These are phyloP conservation scores for Fusarium sacchari DNA, from an alignment of 2,329 filamentous ascomycete species.

Conservation along the genomic window DNA sequence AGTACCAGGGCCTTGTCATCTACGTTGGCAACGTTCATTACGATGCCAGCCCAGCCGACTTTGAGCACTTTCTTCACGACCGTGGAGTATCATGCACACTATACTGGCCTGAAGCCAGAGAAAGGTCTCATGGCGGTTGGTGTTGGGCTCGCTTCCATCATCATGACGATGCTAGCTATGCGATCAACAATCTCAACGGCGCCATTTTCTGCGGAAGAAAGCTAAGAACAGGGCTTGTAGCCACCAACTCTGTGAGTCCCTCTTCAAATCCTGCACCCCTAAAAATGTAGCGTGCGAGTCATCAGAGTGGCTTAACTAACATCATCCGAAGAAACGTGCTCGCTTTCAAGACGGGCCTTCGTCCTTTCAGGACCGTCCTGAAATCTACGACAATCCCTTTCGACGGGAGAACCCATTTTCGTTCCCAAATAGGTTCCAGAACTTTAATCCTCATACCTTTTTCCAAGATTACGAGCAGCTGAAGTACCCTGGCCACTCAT, in stretches of 20 bases:
- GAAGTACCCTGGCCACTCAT: neutral
- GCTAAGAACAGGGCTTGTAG: neutral
- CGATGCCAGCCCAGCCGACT: neutral
- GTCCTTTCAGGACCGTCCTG: neutral
- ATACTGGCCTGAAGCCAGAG: neutral
- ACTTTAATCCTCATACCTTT: neutral
- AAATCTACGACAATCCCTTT: neutral
- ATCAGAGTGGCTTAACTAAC: neutral
- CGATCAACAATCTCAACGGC: neutral
- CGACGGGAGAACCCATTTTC: neutral
- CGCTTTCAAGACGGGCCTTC: neutral
- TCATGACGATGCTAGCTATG: neutral
- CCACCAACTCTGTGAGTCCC: neutral
- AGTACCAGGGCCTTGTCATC: neutral
- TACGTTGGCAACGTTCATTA: neutral
- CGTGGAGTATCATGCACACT: neutral
- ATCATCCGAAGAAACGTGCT: neutral
- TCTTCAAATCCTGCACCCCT: neutral
- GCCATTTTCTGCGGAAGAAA: neutral
- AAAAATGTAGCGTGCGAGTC: neutral
- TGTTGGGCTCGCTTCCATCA: neutral
- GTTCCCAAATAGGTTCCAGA: neutral
- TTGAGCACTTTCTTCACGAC: neutral
- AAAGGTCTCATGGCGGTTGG: neutral
- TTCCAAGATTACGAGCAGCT: neutral